Base-by-base conservation (phyloP, 768 basidiomycete species). In the Russula lepida region DNA sequence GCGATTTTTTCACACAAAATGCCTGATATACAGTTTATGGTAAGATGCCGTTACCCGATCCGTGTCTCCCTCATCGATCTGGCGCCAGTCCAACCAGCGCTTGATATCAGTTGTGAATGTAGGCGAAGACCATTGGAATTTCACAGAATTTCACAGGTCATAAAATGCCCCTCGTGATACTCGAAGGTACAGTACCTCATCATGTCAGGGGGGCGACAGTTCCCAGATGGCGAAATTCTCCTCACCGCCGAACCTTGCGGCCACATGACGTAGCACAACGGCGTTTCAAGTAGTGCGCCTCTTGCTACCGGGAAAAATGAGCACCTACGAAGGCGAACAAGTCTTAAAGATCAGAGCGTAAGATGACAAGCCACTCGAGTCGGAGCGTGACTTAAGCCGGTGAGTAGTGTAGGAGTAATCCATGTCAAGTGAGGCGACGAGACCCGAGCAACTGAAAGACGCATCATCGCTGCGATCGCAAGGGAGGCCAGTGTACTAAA, bases 1-100 rank as follows among this genome's bases (percentile, higher is more conserved):
- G 49, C 23, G 54, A 61, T 28, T 52, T 55, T 60, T 56, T 33
- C 60, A 46, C 54, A 44, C 23, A 33, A 39, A 7, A 23, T 21
- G n/a, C 37, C 23, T 39, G 49, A 52, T 46, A 51, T 51, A 19
- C 46, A 54, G 37, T 39, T 30, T 44, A 21, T 23, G 21, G 43
- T 44, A 44, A 43, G 37, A 15, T 56, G 41, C 33, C 56, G 48
- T 51, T 49, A 44, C 27, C 27, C 25, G 30, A n/a, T 23, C 39
- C 33, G 41, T 9, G 28, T 44, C 19, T 51, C 30, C 27, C 27
- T 15, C 21, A 44, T 35, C 35, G 35, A 35, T 61, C 33, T 50
- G 50, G 58, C 12, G 32, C 25, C 2, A 23, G n/a, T 27, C 55
- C 43, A 46, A 4, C 27, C 11, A 4, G 60, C 60, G 60, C 33